Evolutionary conservation across 2,329 filamentous ascomycete genomes (phyloP).

Genomic region (Beauveria caledonica): DNA sequence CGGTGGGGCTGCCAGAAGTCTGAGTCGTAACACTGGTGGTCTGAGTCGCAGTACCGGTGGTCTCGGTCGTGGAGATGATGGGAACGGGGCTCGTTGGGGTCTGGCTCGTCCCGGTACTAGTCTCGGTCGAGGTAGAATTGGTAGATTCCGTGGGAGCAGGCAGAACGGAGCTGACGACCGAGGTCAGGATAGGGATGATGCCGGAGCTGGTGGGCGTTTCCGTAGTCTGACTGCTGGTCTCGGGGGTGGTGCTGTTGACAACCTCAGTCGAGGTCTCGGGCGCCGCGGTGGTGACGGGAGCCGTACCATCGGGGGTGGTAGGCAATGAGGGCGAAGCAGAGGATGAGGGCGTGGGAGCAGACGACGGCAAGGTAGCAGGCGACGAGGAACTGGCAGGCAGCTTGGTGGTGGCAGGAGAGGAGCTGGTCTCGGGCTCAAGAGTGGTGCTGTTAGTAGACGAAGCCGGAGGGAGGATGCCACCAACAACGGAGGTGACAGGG

Average conservation of each 20-base stretch:
- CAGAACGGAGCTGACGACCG: slow-evolving; percentile 1
- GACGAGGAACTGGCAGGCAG: not conserved
- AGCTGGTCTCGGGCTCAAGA: not conserved
- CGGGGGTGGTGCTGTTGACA: not conserved
- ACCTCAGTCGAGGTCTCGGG: slow-evolving; percentile 1
- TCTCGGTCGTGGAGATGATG: not conserved
- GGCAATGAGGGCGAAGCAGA: not conserved
- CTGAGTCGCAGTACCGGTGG: not conserved
- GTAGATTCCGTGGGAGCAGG: not conserved
- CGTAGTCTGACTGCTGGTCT: not conserved
- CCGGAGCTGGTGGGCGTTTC: not conserved
- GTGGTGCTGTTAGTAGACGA: slow-evolving; percentile 7
- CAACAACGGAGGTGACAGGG: slow-evolving; percentile 18
- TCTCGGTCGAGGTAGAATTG: not conserved
- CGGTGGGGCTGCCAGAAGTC: slow-evolving; percentile 14
- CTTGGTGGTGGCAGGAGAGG: not conserved
- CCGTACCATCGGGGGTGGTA: not conserved
- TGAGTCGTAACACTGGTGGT: not conserved
- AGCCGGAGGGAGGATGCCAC: slow-evolving; percentile 14
- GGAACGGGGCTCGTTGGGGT: not conserved
- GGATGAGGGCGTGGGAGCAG: too few relatives aligned
- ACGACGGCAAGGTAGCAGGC: not conserved
- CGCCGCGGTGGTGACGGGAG: not conserved
- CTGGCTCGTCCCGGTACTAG: not conserved
- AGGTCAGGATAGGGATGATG: slow-evolving; percentile 8